Evolutionary conservation across 2,329 filamentous ascomycete genomes (phyloP).

Genomic region (Monilinia polystroma): DNA sequence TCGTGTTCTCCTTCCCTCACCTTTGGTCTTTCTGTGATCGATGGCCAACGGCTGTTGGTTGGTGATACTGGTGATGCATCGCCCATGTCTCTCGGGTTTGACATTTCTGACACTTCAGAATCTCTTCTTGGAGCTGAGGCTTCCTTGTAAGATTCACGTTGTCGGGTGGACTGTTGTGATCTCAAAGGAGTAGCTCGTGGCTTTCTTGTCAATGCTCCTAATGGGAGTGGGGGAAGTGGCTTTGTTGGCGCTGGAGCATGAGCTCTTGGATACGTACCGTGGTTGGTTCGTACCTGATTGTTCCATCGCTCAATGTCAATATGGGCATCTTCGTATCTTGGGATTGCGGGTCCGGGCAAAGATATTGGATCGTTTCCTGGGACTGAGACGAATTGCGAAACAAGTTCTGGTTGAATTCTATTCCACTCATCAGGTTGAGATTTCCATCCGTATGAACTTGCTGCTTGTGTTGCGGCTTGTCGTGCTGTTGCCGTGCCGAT

Average conservation of each 20-base stretch:
- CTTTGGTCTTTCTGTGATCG: neutral
- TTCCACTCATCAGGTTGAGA: neutral
- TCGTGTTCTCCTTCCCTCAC: neutral
- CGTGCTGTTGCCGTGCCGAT: slow-evolving; percentile 9
- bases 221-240: slow-evolving; percentile 16
- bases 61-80: slow-evolving; percentile 5
- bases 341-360: neutral
- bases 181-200: too few relatives aligned
- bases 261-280: slow-evolving; percentile 23
- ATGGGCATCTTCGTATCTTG: slow-evolving; percentile 19
- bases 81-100: neutral
- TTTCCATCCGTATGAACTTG: slow-evolving; percentile 24
- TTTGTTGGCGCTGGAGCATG: slow-evolving; percentile 6
- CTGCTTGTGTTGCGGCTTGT: slow-evolving; percentile 20
- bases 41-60: slow-evolving; percentile 7
- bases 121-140: neutral
- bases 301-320: slow-evolving; percentile 28
- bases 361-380: slow-evolving; percentile 15
- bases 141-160: neutral
- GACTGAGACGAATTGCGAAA: slow-evolving; percentile 7
- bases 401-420: slow-evolving; percentile 14
- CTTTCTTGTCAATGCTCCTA: neutral
- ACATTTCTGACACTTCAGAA: neutral
- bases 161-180: neutral
- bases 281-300: slow-evolving; percentile 9